These are phyloP conservation scores for Lophiotrema nucula DNA, from an alignment of 495 filamentous ascomycete genomes.

Conservation along the genomic window DNA sequence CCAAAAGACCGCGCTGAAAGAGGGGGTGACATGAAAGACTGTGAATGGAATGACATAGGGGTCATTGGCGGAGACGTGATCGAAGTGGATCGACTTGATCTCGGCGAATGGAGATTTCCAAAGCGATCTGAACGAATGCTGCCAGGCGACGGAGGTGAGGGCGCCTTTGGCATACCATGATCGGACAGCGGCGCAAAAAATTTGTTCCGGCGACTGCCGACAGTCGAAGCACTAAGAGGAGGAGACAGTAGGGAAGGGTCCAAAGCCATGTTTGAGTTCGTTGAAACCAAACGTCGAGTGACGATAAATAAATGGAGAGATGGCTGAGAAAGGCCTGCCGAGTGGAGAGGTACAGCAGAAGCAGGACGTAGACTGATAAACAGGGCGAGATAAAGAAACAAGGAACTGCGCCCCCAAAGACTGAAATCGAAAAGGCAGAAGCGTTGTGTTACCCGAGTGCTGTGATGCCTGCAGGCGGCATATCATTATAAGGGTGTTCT, in stretches of 20 bases:
- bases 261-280: slow-evolving; percentile 2
- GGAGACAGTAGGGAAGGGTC: background rate
- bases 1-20: slow-evolving; percentile 28
- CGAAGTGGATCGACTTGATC: background rate
- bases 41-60: background rate
- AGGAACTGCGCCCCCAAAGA: slow-evolving; percentile 3
- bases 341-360: background rate
- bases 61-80: background rate
- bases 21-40: slow-evolving; percentile 24
- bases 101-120: background rate
- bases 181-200: slow-evolving; percentile 20
- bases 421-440: background rate
- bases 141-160: slow-evolving; percentile 17
- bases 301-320: background rate
- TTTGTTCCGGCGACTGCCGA: slow-evolving; percentile 6
- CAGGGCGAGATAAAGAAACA: slow-evolving; percentile 1
- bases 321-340: background rate
- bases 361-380: background rate
- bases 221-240: background rate
- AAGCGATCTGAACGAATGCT: slow-evolving; percentile 27
- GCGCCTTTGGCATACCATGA: slow-evolving; percentile 30
- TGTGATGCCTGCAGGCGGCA: slow-evolving; percentile 21
- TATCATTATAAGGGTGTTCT: slow-evolving; percentile 7
- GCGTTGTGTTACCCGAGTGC: slow-evolving; percentile 11
- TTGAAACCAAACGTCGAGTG: background rate